Percentiles rank a stretch among this genome's conserved stretches.
phyloP scores from a whole-genome alignment of 2,329 filamentous ascomycete species.

The Diaporthe citri region DNA sequence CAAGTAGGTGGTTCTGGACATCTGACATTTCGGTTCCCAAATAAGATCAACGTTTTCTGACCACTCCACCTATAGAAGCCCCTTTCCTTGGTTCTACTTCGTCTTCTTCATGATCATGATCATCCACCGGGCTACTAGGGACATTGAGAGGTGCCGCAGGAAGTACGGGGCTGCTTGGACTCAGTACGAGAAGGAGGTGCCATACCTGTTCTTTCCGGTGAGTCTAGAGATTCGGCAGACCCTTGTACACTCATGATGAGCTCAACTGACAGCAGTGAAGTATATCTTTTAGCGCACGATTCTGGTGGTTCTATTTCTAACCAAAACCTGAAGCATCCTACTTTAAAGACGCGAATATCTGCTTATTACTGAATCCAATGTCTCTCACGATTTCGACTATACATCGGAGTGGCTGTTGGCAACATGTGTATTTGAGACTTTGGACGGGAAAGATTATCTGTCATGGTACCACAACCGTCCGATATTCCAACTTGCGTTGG shows the following conservation, averaged over 20 bases:
- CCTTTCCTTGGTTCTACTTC: slow-evolving; percentile 92
- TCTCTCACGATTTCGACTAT: no score
- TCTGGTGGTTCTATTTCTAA: neutral
- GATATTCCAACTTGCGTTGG: neutral
- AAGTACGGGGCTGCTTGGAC: slow-evolving; percentile 88
- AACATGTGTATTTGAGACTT: neutral
- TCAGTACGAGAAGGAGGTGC: slow-evolving; percentile 84
- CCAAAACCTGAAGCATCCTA: neutral
- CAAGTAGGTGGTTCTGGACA: neutral
- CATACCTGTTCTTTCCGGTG: slow-evolving; percentile 80
- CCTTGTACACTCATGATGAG: rapidly evolving
- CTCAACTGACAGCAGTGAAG: neutral
- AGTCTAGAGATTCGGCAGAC: slow-evolving; percentile 44
- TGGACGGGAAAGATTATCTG: no score
- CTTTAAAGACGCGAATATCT: no score
- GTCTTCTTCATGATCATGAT: slow-evolving; percentile 87
- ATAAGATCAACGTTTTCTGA: neutral
- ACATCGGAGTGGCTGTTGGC: neutral
- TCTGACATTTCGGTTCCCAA: rapidly evolving
- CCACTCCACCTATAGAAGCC: slow-evolving; percentile 73
- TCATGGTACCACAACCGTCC: neutral
- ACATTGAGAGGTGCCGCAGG: slow-evolving; percentile 79
- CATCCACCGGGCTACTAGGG: slow-evolving; percentile 79
- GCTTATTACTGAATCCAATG: no score
- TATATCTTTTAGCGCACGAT: neutral